Percentiles rank a stretch among this genome's conserved stretches.
Evolutionary conservation across 2,329 filamentous ascomycete species (phyloP).

Genomic region (Claviceps arundinis): DNA sequence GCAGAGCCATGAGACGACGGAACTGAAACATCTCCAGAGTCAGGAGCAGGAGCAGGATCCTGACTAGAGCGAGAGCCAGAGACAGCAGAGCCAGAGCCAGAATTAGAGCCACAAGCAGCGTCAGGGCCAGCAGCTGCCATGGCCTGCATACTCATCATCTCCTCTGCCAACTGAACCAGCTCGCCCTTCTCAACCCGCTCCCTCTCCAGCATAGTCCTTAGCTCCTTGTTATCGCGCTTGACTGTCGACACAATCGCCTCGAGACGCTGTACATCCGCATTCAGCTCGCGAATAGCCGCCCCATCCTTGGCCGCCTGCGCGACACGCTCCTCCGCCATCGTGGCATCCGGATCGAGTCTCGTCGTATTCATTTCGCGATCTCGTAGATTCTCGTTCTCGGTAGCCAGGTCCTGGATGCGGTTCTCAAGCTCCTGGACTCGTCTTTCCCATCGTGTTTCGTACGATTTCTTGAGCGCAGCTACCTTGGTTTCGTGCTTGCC

Average conservation of each 20-base stretch:
- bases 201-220: slow-evolving; percentile 52
- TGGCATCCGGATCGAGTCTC: slow-evolving; percentile 35
- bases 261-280: slow-evolving; percentile 62
- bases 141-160: slow-evolving; percentile 61
- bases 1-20: not conserved
- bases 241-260: slow-evolving; percentile 59
- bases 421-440: slow-evolving; percentile 65
- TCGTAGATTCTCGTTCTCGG: slow-evolving; percentile 64
- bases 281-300: slow-evolving; percentile 53
- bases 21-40: too few species aligned
- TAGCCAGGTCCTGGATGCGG: slow-evolving; percentile 53
- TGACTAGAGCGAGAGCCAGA: too few species aligned
- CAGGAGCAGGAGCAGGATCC: too few species aligned
- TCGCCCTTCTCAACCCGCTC: slow-evolving; percentile 77
- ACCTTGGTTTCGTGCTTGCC: slow-evolving; percentile 96
- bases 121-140: not conserved
- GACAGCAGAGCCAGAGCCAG: too few species aligned
- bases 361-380: slow-evolving; percentile 52
- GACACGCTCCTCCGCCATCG: slow-evolving; percentile 36
- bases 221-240: slow-evolving; percentile 53
- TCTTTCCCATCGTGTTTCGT: slow-evolving; percentile 84
- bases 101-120: not conserved
- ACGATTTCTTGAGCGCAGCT: slow-evolving; percentile 68
- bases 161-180: slow-evolving; percentile 66
- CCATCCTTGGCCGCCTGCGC: slow-evolving; percentile 50